Percentiles rank a stretch among this genome's conserved stretches.
Evolutionary conservation across 352 stramenopile genomes (phyloP).

Genomic region (Pythium pyrilobum): DNA sequence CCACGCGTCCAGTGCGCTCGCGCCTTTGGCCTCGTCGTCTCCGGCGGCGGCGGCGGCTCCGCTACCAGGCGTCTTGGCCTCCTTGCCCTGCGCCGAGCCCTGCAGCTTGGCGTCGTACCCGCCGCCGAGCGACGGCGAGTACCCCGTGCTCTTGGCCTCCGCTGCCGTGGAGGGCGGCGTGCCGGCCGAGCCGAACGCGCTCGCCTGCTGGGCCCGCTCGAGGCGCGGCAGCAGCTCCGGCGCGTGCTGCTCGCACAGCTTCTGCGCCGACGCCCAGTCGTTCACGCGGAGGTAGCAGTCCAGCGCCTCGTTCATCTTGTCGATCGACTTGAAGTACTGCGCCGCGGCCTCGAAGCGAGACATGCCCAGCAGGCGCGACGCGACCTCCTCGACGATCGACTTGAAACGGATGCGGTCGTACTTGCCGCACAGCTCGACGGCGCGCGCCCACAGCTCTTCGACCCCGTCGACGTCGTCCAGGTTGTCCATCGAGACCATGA

Average conservation of each 20-base stretch:
- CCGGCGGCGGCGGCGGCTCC: constrained; percentile 18
- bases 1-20: constrained; percentile 82
- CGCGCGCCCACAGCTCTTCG: constrained; percentile 86
- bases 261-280: constrained; percentile 72
- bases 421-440: constrained; percentile 85
- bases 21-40: constrained; percentile 33
- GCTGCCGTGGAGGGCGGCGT: constrained; percentile 21
- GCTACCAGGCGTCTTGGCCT: constrained; percentile 34
- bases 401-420: constrained; percentile 86
- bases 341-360: constrained; percentile 84
- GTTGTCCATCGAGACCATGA: constrained; percentile 76
- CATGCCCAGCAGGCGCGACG: constrained; percentile 71
- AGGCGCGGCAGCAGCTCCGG: constrained; percentile 74
- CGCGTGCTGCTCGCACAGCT: constrained; percentile 73
- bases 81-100: constrained; percentile 36
- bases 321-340: constrained; percentile 84
- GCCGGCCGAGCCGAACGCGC: constrained; percentile 48
- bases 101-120: constrained; percentile 43
- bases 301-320: constrained; percentile 91
- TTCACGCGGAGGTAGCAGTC: constrained; percentile 79
- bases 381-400: constrained; percentile 87
- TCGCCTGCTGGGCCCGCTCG: constrained; percentile 77
- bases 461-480: constrained; percentile 64
- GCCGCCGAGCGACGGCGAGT: constrained; percentile 35
- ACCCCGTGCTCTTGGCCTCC: constrained; percentile 50